Percentiles rank a stretch among this genome's conserved stretches.
Conservation (phyloP, 2,329 filamentous ascomycete species). For the Fusarium nisikadoi region DNA sequence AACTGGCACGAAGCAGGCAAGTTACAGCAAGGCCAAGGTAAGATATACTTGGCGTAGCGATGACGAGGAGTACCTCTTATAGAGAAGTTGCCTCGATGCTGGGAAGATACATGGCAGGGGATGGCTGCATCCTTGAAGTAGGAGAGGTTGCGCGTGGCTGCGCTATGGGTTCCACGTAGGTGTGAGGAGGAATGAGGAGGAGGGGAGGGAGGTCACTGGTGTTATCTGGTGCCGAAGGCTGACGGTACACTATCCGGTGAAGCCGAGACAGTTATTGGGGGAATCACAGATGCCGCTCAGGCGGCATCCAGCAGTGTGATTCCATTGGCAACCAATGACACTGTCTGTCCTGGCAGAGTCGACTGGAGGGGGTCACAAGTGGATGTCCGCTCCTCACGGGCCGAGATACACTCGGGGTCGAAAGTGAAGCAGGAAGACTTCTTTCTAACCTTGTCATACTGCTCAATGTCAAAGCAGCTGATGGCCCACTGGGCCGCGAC, state of each 20-base stretch:
- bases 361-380: background rate
- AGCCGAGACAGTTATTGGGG: background rate
- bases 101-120: background rate
- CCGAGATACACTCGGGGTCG: background rate
- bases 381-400: background rate
- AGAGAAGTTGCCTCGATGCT: background rate
- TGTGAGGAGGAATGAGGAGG: background rate
- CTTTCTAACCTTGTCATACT: background rate
- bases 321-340: background rate
- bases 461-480: background rate
- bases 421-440: background rate
- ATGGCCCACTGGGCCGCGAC: conserved; percentile 3
- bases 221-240: background rate
- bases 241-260: background rate
- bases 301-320: background rate
- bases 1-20: background rate
- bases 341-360: background rate
- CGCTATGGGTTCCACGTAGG: background rate
- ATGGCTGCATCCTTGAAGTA: background rate
- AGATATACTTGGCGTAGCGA: background rate
- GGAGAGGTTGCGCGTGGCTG: background rate
- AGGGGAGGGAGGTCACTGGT: background rate
- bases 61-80: background rate
- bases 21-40: background rate
- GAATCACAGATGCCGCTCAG: background rate